Conservation (phyloP, 2,329 filamentous ascomycete species). For the Pseudogymnoascus sp. region DNA sequence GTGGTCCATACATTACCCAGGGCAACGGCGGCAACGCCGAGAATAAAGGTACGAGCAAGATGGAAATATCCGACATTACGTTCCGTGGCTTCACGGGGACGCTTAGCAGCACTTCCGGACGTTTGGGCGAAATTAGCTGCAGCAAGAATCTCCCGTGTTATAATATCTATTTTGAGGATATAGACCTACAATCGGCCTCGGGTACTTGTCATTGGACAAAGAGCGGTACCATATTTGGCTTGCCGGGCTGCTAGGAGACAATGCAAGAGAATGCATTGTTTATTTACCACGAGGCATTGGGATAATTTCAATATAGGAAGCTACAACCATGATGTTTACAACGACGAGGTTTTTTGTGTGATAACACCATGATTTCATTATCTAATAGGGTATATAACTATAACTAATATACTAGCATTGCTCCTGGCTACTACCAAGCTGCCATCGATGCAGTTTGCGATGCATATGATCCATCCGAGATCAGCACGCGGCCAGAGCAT, state of each 20-base stretch:
- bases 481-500: not conserved
- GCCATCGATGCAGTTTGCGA: not conserved
- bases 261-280: not conserved
- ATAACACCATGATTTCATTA: not conserved
- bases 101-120: slow-evolving; percentile 28
- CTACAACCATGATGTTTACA: not conserved
- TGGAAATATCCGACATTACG: slow-evolving; percentile 42
- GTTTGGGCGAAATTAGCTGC: slow-evolving; percentile 40
- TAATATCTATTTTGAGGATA: slow-evolving; percentile 41
- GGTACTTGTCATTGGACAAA: slow-evolving; percentile 8
- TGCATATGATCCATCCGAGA: not conserved
- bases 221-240: not conserved
- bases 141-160: slow-evolving; percentile 43
- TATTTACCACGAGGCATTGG: not conserved
- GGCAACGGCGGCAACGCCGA: slow-evolving; percentile 45
- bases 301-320: not conserved
- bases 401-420: not conserved
- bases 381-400: not conserved
- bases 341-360: not conserved
- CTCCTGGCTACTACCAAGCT: not conserved
- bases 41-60: slow-evolving; percentile 41
- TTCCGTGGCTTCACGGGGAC: slow-evolving; percentile 48
- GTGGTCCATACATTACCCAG: slow-evolving; percentile 40
- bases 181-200: slow-evolving; percentile 24
- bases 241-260: not conserved